These are phyloP conservation scores for Kwoniella newhampshirensis DNA, from an alignment of 768 basidiomycete species.

Conservation along the genomic window DNA sequence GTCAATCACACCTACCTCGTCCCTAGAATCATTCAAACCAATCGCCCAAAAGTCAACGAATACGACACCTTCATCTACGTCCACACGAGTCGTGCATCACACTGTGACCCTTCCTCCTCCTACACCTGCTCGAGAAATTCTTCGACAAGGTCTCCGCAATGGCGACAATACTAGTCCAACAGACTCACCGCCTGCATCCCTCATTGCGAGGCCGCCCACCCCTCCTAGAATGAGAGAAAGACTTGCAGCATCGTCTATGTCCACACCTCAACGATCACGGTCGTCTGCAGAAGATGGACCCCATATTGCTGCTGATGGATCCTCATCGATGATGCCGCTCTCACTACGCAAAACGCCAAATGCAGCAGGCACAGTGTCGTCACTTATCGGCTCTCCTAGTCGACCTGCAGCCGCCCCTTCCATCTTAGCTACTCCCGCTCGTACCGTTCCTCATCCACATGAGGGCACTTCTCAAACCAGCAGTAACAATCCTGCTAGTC, in stretches of 20 bases:
- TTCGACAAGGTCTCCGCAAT: not conserved
- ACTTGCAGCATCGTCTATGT: not conserved
- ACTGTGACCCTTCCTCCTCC: not conserved
- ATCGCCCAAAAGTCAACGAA: not conserved
- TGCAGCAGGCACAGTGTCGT: not conserved
- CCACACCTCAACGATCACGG: not conserved
- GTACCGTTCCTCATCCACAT: not conserved
- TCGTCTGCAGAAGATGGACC: not conserved
- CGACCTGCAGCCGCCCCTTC: not conserved
- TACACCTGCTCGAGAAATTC: slow-evolving; percentile 24
- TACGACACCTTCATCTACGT: slow-evolving; percentile 1
- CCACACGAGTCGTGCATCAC: not conserved
- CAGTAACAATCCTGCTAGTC: no score
- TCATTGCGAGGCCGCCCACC: slow-evolving; percentile 26
- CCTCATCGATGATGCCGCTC: slow-evolving; percentile 14
- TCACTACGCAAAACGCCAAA: slow-evolving; percentile 13
- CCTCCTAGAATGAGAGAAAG: slow-evolving; percentile 23
- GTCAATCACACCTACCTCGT: slow-evolving; percentile 3
- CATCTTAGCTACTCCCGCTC: not conserved
- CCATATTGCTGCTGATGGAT: not conserved
- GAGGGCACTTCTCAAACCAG: no score
- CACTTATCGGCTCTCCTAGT: not conserved
- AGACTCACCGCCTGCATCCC: not conserved
- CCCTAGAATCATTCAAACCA: slow-evolving; percentile 3
- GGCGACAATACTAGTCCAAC: slow-evolving; percentile 5